phyloP scores from a whole-genome alignment of 2,329 filamentous ascomycete genomes.

The Cladosporium austrohemisphaericum region DNA sequence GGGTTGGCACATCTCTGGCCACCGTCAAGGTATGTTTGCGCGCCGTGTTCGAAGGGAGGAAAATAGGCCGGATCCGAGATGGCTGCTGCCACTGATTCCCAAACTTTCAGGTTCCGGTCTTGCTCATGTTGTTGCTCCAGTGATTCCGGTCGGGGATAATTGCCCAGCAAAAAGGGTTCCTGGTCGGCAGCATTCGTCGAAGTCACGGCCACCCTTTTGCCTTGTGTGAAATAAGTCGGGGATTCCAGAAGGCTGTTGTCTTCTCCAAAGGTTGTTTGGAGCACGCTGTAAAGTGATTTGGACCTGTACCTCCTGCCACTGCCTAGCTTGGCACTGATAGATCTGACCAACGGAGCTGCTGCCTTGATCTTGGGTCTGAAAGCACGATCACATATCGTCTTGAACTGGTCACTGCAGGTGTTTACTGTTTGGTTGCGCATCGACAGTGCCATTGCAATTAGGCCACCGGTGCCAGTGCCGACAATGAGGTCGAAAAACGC shows the following conservation, averaged over 20 bases:
- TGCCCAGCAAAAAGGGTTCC: conserved; percentile 42
- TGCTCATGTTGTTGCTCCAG: conserved; percentile 40
- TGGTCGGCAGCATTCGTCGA: conserved; percentile 39
- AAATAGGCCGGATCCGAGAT: conserved; percentile 50
- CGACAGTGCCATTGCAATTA: conserved; percentile 43
- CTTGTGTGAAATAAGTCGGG: conserved; percentile 22
- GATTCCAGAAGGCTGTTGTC: conserved; percentile 30
- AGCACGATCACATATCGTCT: conserved; percentile 37
- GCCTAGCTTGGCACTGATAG: conserved; percentile 14
- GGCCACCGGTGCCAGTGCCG: conserved; percentile 45
- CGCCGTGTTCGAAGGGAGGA: conserved; percentile 48
- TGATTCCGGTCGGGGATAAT: conserved; percentile 40
- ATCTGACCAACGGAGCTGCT: conserved; percentile 20
- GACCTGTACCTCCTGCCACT: conserved; percentile 16
- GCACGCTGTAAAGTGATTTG: conserved; percentile 5
- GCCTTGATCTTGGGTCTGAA: conserved; percentile 40
- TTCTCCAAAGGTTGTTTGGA: conserved; percentile 33
- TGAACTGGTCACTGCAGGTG: conserved; percentile 40
- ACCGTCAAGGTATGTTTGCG: conserved; percentile 49
- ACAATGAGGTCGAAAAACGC: conserved; percentile 50
- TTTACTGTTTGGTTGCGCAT: conserved; percentile 37
- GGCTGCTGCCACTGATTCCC: conserved; percentile 52
- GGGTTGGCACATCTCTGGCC: conserved; percentile 51
- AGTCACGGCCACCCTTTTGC: conserved; percentile 42
- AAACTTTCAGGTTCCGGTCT: conserved; percentile 43